Evolutionary conservation across 2,329 filamentous ascomycete species (phyloP).

Genomic region (Periconia macrospinosa): DNA sequence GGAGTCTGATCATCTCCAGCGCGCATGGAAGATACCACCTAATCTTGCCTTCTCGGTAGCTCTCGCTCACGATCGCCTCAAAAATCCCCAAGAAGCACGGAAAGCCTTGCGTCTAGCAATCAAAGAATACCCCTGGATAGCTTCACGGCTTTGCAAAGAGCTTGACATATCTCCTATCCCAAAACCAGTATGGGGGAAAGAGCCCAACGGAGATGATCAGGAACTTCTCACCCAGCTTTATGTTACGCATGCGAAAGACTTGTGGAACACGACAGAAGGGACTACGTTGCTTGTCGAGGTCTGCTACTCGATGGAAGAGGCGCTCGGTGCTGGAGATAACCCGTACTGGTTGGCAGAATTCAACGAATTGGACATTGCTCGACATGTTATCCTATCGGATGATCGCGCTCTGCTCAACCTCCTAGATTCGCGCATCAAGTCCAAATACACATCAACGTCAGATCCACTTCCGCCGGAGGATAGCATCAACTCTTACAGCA

Average conservation of each 20-base stretch:
- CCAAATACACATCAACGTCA: slow-evolving; percentile 62
- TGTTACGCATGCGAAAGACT: slow-evolving; percentile 72
- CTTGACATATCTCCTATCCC: slow-evolving; percentile 76
- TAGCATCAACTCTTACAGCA: slow-evolving; percentile 30
- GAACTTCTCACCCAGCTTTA: slow-evolving; percentile 76
- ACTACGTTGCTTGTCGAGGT: slow-evolving; percentile 70
- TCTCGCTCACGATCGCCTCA: slow-evolving; percentile 73
- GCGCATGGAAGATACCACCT: slow-evolving; percentile 58
- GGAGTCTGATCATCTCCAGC: slow-evolving; percentile 53
- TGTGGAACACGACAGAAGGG: slow-evolving; percentile 81
- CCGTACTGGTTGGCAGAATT: slow-evolving; percentile 37
- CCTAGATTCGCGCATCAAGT: slow-evolving; percentile 67
- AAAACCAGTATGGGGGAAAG: slow-evolving; percentile 78
- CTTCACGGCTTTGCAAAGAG: slow-evolving; percentile 76
- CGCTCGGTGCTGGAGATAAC: slow-evolving; percentile 23
- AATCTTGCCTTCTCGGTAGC: slow-evolving; percentile 77
- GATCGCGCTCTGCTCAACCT: slow-evolving; percentile 70
- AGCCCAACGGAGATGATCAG: slow-evolving; percentile 66
- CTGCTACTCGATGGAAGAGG: slow-evolving; percentile 54
- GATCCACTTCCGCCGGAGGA: slow-evolving; percentile 77
- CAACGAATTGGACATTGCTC: slow-evolving; percentile 58
- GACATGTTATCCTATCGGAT: slow-evolving; percentile 79
- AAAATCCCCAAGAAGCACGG: slow-evolving; percentile 67
- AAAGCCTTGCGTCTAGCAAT: slow-evolving; percentile 69
- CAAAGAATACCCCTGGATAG: slow-evolving; percentile 79